These are phyloP conservation scores for Ilyonectria sp. DNA, from an alignment of 2,329 filamentous ascomycete genomes.

Conservation along the genomic window DNA sequence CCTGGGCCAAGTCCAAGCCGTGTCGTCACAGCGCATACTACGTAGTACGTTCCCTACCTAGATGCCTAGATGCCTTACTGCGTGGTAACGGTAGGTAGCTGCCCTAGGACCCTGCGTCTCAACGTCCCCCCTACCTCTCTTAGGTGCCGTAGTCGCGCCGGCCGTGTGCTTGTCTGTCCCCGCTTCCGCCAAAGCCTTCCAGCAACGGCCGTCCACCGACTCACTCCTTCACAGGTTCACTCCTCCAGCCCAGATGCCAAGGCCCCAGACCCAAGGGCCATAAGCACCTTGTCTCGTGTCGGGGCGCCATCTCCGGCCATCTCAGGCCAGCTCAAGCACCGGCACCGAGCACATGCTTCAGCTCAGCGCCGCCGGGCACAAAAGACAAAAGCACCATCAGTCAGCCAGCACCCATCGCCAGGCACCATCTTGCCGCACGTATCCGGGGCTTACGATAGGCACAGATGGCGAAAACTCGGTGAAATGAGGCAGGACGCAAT, in stretches of 20 bases:
- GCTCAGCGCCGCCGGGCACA: background rate
- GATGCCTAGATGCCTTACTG: background rate
- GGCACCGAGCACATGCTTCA: background rate
- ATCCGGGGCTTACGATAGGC: conserved; percentile 11
- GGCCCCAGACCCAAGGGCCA: conserved; percentile 9
- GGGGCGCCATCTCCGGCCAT: background rate
- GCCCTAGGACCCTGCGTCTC: background rate
- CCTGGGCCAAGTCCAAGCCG: conserved; percentile 15
- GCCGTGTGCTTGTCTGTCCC: conserved; percentile 8
- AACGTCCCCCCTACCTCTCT: background rate
- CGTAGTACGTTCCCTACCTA: no score
- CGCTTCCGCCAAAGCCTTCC: conserved; percentile 13
- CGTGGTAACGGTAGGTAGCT: background rate
- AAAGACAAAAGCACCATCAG: conserved; percentile 7
- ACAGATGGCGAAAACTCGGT: conserved; percentile 25
- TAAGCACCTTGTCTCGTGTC: conserved; percentile 21
- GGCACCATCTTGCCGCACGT: background rate
- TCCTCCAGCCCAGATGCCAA: conserved; percentile 8
- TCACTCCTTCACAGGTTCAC: background rate
- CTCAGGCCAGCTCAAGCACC: background rate
- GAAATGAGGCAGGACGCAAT: conserved; percentile 18
- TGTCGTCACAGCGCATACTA: conserved; percentile 1
- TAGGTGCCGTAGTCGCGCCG: conserved; percentile 4
- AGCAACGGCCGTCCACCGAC: conserved; percentile 1
- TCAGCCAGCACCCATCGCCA: background rate